A percentile compares a stretch with the other conserved stretches of the same genome.
phyloP scores from a whole-genome alignment of 495 filamentous ascomycete genomes.

The Talaromyces trachyspermus region DNA sequence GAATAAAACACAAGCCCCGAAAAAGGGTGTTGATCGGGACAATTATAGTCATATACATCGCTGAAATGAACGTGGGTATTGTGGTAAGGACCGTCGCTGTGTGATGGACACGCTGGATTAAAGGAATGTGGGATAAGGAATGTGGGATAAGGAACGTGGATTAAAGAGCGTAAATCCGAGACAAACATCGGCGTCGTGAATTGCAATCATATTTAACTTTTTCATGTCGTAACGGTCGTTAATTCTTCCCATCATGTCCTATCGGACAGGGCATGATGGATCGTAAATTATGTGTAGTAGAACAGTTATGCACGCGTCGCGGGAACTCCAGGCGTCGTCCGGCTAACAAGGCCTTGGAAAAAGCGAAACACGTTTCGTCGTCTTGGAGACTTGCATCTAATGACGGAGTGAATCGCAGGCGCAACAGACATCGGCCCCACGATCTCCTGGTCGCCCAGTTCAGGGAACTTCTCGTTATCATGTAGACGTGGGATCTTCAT shows the following conservation, averaged over 20 bases:
- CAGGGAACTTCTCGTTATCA: conserved; percentile 74
- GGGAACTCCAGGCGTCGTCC: conserved; percentile 16
- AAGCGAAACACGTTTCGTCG: conserved; percentile 42
- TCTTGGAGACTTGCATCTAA: conserved; percentile 26
- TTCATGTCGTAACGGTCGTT: conserved; percentile 4
- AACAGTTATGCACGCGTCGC: not conserved
- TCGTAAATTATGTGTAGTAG: not conserved
- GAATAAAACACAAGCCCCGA: no score
- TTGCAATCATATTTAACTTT: not conserved
- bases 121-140: not conserved
- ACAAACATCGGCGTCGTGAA: not conserved
- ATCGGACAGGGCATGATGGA: not conserved
- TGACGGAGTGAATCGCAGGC: conserved; percentile 24
- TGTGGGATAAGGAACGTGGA: not conserved
- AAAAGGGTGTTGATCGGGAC: no score
- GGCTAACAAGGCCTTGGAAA: conserved; percentile 37
- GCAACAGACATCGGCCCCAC: conserved; percentile 76
- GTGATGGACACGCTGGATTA: no score
- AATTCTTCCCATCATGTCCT: conserved; percentile 2
- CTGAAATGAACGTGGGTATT: no score
- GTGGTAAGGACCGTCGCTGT: no score
- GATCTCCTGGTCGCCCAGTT: conserved; percentile 81
- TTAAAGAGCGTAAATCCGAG: conserved; percentile 1
- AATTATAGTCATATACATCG: no score
- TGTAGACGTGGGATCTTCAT: conserved; percentile 57